Conservation (phyloP, 805 yeast species). For the Priceomyces haplophilus region DNA sequence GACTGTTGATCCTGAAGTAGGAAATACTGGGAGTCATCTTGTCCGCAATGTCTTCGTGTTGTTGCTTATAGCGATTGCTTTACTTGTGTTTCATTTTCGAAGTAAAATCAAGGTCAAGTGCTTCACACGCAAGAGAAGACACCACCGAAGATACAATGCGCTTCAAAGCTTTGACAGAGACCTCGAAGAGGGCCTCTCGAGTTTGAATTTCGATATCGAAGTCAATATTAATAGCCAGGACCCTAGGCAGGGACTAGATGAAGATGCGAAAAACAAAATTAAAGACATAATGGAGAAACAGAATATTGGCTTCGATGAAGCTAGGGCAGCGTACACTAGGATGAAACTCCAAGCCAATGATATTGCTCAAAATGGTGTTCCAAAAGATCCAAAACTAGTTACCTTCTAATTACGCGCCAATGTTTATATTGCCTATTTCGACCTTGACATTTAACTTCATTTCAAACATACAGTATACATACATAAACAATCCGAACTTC, state of each 20-base stretch:
- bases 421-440: conserved; percentile 5
- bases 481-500: conserved; percentile 2
- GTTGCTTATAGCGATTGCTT: conserved; percentile 7
- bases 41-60: conserved; percentile 8
- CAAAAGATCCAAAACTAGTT: conserved; percentile 63
- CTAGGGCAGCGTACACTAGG: conserved; percentile 54
- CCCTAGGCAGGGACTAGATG: conserved; percentile 59
- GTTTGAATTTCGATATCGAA: conserved; percentile 54
- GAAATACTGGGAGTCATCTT: conserved; percentile 6
- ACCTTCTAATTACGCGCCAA: conserved; percentile 29
- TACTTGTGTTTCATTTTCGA: conserved; percentile 32
- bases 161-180: conserved; percentile 38
- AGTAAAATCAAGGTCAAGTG: conserved; percentile 24
- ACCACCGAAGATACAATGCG: conserved; percentile 17
- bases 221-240: conserved; percentile 46
- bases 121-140: conserved; percentile 20
- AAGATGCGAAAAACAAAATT: conserved; percentile 49
- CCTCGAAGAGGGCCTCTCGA: conserved; percentile 42
- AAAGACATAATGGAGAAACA: conserved; percentile 51
- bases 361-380: conserved; percentile 65
- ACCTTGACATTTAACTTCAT: conserved; percentile 1
- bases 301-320: conserved; percentile 61
- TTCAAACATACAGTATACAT: not conserved
- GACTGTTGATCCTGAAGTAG: not conserved
- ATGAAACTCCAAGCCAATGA: conserved; percentile 46